Evolutionary conservation across 2,329 filamentous ascomycete genomes (phyloP).

Genomic region (Ophiostoma sp.): DNA sequence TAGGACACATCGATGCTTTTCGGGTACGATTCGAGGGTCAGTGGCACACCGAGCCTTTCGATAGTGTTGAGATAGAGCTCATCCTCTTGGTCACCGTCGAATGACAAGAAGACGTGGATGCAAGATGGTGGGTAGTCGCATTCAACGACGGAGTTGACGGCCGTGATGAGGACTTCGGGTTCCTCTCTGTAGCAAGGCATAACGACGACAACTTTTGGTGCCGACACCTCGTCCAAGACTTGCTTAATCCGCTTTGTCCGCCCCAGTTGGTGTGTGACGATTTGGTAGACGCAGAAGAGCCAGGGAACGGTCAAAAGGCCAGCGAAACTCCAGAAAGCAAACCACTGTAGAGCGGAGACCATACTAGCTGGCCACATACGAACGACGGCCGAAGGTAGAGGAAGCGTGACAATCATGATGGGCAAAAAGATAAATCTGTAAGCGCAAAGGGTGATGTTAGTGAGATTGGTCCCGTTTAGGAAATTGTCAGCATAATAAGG

Average conservation of each 20-base stretch:
- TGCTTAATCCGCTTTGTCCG: constrained; percentile 79
- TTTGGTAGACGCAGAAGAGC: constrained; percentile 89
- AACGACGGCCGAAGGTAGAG: constrained; percentile 71
- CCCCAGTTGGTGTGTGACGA: constrained; percentile 84
- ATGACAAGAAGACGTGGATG: constrained; percentile 92
- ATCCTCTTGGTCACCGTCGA: constrained; percentile 86
- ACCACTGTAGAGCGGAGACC: constrained; percentile 80
- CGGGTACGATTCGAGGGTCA: constrained; percentile 75
- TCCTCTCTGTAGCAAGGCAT: constrained; percentile 98
- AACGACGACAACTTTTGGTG: constrained; percentile 91
- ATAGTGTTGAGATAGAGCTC: constrained; percentile 87
- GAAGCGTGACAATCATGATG: constrained; percentile 90
- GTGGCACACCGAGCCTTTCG: constrained; percentile 76
- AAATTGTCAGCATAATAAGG: not conserved
- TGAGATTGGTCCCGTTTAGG: not conserved
- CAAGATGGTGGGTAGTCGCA: constrained; percentile 92
- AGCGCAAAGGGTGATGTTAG: not conserved
- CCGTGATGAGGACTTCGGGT: constrained; percentile 77
- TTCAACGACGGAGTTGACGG: constrained; percentile 86
- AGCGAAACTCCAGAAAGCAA: constrained; percentile 92
- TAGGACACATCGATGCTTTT: constrained; percentile 89
- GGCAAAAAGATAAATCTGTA: constrained; percentile 79
- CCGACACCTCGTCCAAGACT: constrained; percentile 77
- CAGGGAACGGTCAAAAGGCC: constrained; percentile 83
- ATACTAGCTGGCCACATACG: constrained; percentile 69